A percentile compares a stretch with the other conserved stretches of the same genome.
These are phyloP conservation scores for Citrus hindsii DNA, from an alignment of 345 rosid species.

Conservation along the genomic window DNA sequence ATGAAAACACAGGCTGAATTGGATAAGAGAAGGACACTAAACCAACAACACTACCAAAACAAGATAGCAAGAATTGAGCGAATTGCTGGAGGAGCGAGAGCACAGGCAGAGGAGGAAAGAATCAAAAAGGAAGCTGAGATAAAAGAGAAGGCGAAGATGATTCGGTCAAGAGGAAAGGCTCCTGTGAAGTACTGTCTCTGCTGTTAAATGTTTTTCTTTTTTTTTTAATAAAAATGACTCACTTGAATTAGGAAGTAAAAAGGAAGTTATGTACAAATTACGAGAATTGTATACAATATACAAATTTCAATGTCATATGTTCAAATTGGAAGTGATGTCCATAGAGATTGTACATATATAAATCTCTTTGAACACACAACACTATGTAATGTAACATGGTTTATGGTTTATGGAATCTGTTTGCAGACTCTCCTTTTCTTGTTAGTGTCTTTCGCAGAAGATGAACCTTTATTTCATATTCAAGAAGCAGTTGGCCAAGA, in stretches of 20 bases:
- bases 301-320: neutral
- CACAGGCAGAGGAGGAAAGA: constrained; percentile 58
- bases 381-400: neutral
- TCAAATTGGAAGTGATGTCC: neutral
- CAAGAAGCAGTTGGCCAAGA: neutral
- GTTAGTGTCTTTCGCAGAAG: neutral
- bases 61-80: constrained; percentile 55
- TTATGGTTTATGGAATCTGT: neutral
- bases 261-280: neutral
- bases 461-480: neutral
- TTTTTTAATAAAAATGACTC: too few relatives aligned
- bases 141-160: constrained; percentile 46
- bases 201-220: constrained; percentile 26
- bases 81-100: constrained; percentile 52
- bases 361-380: neutral
- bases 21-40: constrained; percentile 48
- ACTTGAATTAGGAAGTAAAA: neutral
- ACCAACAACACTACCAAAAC: constrained; percentile 44
- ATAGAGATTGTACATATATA: neutral
- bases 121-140: constrained; percentile 47
- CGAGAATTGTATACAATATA: neutral
- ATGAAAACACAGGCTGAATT: constrained; percentile 46
- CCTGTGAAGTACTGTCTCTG: constrained; percentile 45
- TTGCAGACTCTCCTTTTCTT: neutral
- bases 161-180: constrained; percentile 35